Conservation (phyloP, 768 basidiomycete genomes). For the Gautieria morchelliformis region DNA sequence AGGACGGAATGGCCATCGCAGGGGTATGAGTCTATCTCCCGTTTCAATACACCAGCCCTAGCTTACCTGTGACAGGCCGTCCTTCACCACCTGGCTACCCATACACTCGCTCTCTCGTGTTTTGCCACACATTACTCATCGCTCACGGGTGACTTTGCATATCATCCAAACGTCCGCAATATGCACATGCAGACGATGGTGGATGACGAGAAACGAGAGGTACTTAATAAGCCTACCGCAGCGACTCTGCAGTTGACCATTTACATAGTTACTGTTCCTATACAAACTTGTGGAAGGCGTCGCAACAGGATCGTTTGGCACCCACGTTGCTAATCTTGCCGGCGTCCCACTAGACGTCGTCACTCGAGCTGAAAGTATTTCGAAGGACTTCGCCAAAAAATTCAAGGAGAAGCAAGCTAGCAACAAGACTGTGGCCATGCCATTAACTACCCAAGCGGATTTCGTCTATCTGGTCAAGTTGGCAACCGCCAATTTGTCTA, state of each 20-base stretch:
- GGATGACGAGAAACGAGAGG: constrained; percentile 86
- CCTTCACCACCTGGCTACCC: constrained; percentile 87
- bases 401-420: constrained; percentile 70
- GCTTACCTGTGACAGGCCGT: constrained; percentile 52
- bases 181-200: constrained; percentile 96
- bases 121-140: constrained; percentile 98
- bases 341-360: constrained; percentile 85
- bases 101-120: constrained; percentile 84
- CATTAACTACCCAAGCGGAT: constrained; percentile 81
- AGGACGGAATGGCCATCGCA: constrained; percentile 99
- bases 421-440: constrained; percentile 41
- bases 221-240: constrained; percentile 21
- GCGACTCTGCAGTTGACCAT: not conserved
- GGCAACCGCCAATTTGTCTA: not conserved
- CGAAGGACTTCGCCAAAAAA: constrained; percentile 75
- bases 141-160: constrained; percentile 86
- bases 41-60: not conserved
- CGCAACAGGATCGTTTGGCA: constrained; percentile 85
- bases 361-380: constrained; percentile 78
- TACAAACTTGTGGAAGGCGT: constrained; percentile 88
- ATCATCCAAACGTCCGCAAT: constrained; percentile 85
- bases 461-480: constrained; percentile 62
- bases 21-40: constrained; percentile 38
- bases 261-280: constrained; percentile 71
- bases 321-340: constrained; percentile 90